Base-by-base conservation (phyloP, 768 basidiomycete genomes). In the Mrakia hoshinonis region DNA sequence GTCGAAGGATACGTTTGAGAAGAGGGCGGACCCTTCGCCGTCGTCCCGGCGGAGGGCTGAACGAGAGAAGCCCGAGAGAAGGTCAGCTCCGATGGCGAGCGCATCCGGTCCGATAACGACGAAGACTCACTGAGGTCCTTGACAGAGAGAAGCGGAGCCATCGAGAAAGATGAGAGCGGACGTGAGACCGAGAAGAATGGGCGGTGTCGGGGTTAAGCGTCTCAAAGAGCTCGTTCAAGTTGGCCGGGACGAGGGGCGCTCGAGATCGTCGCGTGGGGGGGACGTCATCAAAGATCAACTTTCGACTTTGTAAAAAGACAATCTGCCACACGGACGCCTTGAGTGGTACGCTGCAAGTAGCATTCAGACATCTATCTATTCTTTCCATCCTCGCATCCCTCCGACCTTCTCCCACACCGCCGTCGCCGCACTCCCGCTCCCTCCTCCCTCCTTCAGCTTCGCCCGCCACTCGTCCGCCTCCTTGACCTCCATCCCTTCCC, bases 1-100 rank as follows among this genome's bases (percentile, higher is more conserved):
- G 6, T 79, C 77, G 55, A 93, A 84, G 72, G 81, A 84, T 20
- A 90, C 81, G 68, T 85, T 81, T n/a, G 83, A 79, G 76, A 91
- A 88, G 69, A 90, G 81, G 1, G 76, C 75, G 1, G 74, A 75
- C 5, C 77, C 77, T 20, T 61, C 55, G 0, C 76, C 76, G 31
- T 73, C 61, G 67, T 73, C 67, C 2, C 72, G 36, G 15, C 67
- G 48, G 48, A 73, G 46, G 34, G 67, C 60, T 70, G 38, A 12
- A 61, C 47, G 31, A 3, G 48, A 26, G 26, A n/a, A 11, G 24
- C 24, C 7, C 15, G 38, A 36, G 24, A 12, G 38, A 46, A 55
- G 39, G 54, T 68, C 36, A 54, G 26, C 49, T 31, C 38, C 15
- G 31, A 67, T 4, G 13, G 22, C 38, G 9, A 20, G 29, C 31